These are phyloP conservation scores for Tothia fuscella DNA, from an alignment of 2,329 filamentous ascomycete genomes.

Conservation along the genomic window DNA sequence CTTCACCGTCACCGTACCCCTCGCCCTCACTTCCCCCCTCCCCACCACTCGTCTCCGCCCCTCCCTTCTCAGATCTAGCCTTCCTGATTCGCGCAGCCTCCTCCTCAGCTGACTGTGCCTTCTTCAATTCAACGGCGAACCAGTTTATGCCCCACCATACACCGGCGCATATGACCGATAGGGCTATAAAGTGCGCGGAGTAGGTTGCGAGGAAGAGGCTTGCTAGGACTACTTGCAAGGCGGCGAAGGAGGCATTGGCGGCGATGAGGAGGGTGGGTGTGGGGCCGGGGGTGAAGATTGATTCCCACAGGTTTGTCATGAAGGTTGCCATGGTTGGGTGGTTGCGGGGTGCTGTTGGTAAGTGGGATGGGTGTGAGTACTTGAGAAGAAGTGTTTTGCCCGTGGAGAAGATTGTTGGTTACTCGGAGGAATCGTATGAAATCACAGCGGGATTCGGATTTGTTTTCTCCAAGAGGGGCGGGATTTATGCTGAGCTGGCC, in stretches of 20 bases:
- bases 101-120: conserved; percentile 35
- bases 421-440: too few relatives aligned
- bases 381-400: too few relatives aligned
- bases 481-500: too few relatives aligned
- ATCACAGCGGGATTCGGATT: too few relatives aligned
- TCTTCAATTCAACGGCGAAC: conserved; percentile 62
- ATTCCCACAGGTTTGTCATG: conserved; percentile 72
- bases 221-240: conserved; percentile 68
- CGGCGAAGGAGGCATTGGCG: conserved; percentile 80
- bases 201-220: conserved; percentile 67
- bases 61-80: conserved; percentile 4
- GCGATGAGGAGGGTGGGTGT: conserved; percentile 80
- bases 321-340: conserved; percentile 33
- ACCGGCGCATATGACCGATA: conserved; percentile 66
- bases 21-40: conserved; percentile 6
- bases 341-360: neutral
- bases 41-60: conserved; percentile 6
- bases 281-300: conserved; percentile 84
- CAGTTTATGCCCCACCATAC: conserved; percentile 96
- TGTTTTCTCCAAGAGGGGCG: too few relatives aligned
- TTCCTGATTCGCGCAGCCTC: conserved; percentile 33
- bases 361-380: too few relatives aligned
- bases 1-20: neutral
- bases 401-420: too few relatives aligned
- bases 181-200: conserved; percentile 76